phyloP scores from a whole-genome alignment of 257 asterid genomes.

The Fraxinus quadrangulata region DNA sequence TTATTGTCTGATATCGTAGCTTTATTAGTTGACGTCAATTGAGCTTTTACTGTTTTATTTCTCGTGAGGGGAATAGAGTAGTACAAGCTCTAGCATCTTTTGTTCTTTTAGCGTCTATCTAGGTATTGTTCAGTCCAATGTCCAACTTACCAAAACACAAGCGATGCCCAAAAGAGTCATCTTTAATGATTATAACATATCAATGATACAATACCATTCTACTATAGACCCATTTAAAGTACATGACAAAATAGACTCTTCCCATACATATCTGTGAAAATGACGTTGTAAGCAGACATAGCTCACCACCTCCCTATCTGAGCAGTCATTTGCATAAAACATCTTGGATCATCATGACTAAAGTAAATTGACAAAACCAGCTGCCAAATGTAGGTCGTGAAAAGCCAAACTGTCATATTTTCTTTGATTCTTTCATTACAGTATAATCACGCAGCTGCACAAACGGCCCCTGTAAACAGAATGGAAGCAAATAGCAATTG shows the following conservation, averaged over 20 bases:
- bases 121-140: too few species aligned
- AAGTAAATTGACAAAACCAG: background rate
- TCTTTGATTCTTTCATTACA: background rate
- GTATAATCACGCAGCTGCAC: conserved; percentile 40
- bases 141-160: background rate
- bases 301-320: background rate
- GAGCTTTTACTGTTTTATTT: too few species aligned
- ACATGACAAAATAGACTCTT: background rate
- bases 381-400: background rate
- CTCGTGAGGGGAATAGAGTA: too few species aligned
- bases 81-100: too few species aligned
- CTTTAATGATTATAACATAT: background rate
- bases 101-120: too few species aligned
- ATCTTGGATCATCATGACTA: background rate
- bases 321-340: background rate
- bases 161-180: background rate
- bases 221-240: background rate
- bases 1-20: too few species aligned
- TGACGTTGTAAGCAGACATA: background rate
- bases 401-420: background rate
- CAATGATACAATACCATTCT: background rate
- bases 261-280: background rate
- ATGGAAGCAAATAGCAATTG: background rate
- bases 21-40: too few species aligned
- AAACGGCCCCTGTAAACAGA: conserved; percentile 48